Evolutionary conservation across 805 yeast species (phyloP), one percentile per base, ranked within the genome.

Genomic region (Hanseniaspora taiwanica): DNA sequence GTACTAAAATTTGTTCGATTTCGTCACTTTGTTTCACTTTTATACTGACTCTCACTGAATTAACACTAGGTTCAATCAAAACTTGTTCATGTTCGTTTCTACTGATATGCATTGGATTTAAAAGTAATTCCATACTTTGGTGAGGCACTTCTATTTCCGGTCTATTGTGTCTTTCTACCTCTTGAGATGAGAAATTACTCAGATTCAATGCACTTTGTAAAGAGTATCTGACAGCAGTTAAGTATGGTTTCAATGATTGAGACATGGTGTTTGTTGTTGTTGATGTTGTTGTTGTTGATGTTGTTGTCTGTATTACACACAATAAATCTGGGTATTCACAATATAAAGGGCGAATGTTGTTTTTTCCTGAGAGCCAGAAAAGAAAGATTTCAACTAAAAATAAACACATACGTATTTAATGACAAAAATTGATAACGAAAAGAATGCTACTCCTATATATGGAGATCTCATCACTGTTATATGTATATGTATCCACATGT

Each of bases 11-110:
- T 52, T 76, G 81, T 64, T 91, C 98, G 56, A 91, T 87, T 59
- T 91, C 98, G 61, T 91, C 98, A 10, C 95, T 94, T 63, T 91
- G 98, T 62, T 91, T 91, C 60, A 91, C 89, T 58, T 81, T 82
- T 51, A 91, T 81, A 33, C 91, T 81, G 20, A 91, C 80, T 56
- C 98, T 73, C 31, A 87, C 83, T 1, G 95, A 82, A 63, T 91
- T 91, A 56, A 91, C 80, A 46, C 94, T 80, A 10, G 96, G 86
- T 59, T 91, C 98, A 50, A 91, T 91, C 48, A 91, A 64, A 19
- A 91, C 93, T 56, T 76, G 74, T 60, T 91, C 98, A 55, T 84
- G 80, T 57, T 89, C 96, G 56, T 91, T 91, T 62, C 98, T 76
- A 1, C 95, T 80, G 47, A 91, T 78, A 46, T 78, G 74, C 76